Percentiles rank a stretch among this genome's conserved stretches.
phyloP scores from a whole-genome alignment of 2,329 filamentous ascomycete species.

The Periconia digitata region DNA sequence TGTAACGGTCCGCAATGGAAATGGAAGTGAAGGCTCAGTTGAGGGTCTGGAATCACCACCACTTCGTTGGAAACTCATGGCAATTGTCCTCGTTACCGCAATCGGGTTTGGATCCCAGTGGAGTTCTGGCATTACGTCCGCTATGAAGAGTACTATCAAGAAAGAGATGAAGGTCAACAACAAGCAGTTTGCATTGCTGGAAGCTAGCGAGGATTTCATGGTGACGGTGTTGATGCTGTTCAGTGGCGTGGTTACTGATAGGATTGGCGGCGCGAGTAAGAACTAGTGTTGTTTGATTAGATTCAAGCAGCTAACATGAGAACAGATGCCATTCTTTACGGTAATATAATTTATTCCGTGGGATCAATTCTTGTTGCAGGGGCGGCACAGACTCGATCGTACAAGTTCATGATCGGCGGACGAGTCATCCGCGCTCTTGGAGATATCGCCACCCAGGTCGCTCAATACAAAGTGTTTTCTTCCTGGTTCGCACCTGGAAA shows the following conservation, averaged over 20 bases:
- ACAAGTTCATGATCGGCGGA: not conserved
- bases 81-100: conserved; percentile 54
- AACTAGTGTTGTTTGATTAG: conserved; percentile 27
- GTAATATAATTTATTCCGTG: conserved; percentile 61
- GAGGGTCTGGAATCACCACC: conserved; percentile 10
- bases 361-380: conserved; percentile 60
- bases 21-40: not conserved
- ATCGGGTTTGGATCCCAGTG: conserved; percentile 64
- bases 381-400: not conserved
- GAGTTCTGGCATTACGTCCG: conserved; percentile 62
- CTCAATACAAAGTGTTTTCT: conserved; percentile 66
- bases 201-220: conserved; percentile 65
- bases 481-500: conserved; percentile 65
- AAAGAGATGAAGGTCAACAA: conserved; percentile 59
- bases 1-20: too few relatives aligned
- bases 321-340: conserved; percentile 58
- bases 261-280: conserved; percentile 53
- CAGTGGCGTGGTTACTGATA: conserved; percentile 60
- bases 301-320: not conserved
- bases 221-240: conserved; percentile 57
- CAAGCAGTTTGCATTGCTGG: conserved; percentile 60
- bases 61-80: conserved; percentile 37
- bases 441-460: conserved; percentile 64
- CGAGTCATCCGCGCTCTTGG: not conserved
- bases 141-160: conserved; percentile 64